Evolutionary conservation across 148 eudicot species (phyloP), one percentile per base, ranked within the genome.

Genomic region (Limonium bicolor): DNA sequence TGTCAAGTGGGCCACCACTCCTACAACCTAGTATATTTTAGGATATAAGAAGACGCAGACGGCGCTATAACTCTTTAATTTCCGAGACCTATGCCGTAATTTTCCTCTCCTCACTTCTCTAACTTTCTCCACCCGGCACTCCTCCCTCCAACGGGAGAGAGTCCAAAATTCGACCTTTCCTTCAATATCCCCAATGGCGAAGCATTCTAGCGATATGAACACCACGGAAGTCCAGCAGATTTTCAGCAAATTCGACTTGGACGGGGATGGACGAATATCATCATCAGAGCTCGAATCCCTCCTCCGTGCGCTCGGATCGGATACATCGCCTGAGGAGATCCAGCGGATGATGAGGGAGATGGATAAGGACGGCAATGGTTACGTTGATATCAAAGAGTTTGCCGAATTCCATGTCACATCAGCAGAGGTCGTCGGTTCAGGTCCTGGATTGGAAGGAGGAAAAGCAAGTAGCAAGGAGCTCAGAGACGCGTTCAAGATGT

Each of bases 301-400:
- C 0, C 65, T 85, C 6, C 40, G 39, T 6, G 64, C 82, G 4
- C 61, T 85, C 53, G 95, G 90, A 33, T 58, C 95, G 12, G 69
- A 64, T 0, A 70, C 82, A 0, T 24, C 86, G 6, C 4, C 41
- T 9, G 77, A 74, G 10, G 92, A 85, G 27, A 58, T 77, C 4
- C 5, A 44, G 15, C 61, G 66, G 8, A 76, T 75, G 64, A 81
- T 86, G 96, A 23, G 50, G 20, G 93, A 81, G 63, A 68, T 86
- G 45, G 96, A 86, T 56, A 60, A 47, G 43, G 78, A 86, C 72
- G 80, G 81, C 13, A 93, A 86, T 48, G 96, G 96, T 1, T 74
- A 20, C 56, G 71, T 86, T 24, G 86, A 86, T 45, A 54, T 81
- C 13, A 0, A 39, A 4, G 95, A 86, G 50, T 86, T 86, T 60